Percentiles rank a stretch among this genome's conserved stretches.
These are phyloP conservation scores for Aspergillus sergii DNA, from an alignment of 2,329 filamentous ascomycete genomes.

Conservation along the genomic window DNA sequence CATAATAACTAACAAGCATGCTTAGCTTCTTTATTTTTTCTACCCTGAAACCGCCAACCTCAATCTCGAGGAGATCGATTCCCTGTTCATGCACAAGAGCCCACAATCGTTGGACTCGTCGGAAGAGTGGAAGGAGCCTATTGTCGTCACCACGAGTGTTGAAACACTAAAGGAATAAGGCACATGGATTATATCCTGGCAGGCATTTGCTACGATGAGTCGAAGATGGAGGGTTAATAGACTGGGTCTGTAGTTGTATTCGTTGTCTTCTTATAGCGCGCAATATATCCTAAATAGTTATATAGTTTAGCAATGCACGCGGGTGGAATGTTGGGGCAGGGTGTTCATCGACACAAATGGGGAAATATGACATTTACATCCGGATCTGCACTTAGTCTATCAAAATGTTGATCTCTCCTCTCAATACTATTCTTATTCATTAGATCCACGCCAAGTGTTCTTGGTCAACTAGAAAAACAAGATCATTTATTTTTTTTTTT, in stretches of 20 bases:
- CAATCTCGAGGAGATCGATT: slow-evolving; percentile 49
- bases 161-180: neutral
- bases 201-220: neutral
- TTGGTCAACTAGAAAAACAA: neutral
- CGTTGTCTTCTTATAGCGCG: neutral
- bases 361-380: neutral
- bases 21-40: slow-evolving; percentile 48
- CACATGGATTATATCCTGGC: neutral
- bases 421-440: neutral
- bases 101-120: slow-evolving; percentile 6
- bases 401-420: neutral
- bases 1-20: neutral
- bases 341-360: neutral
- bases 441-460: neutral
- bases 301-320: neutral
- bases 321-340: neutral
- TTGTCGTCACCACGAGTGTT: neutral
- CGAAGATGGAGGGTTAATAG: neutral
- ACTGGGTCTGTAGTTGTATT: neutral
- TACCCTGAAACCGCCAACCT: slow-evolving; percentile 50
- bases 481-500: neutral
- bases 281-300: neutral
- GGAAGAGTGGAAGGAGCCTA: slow-evolving; percentile 6
- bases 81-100: slow-evolving; percentile 36
- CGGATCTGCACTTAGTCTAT: neutral